Percentiles rank a stretch among this genome's conserved stretches.
phyloP scores from a whole-genome alignment of 1,139 yeast species.

The Pichia norvegensis region DNA sequence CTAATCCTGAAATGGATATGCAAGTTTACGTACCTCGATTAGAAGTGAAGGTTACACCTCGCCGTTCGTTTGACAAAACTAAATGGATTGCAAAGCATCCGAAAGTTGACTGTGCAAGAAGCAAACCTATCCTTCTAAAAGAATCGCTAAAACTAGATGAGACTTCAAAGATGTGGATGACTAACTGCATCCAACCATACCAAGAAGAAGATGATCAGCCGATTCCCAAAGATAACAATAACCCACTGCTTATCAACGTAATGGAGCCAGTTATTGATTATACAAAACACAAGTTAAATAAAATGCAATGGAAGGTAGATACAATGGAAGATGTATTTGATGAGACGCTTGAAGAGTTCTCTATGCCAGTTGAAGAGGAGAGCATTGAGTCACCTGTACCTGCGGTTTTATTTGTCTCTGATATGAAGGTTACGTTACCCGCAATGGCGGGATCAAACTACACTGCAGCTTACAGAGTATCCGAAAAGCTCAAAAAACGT shows the following conservation, averaged over 20 bases:
- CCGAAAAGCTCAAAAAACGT: too few species aligned
- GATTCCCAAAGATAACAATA: too few species aligned
- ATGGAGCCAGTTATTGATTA: neutral
- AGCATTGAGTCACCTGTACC: neutral
- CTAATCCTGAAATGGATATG: neutral
- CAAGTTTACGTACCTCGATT: neutral
- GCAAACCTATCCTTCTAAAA: neutral
- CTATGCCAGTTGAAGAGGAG: neutral
- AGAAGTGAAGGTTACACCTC: too few species aligned
- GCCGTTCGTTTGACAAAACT: neutral
- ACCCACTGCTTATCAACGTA: neutral
- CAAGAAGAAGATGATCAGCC: neutral
- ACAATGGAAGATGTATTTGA: neutral
- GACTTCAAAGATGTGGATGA: neutral
- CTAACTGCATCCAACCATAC: neutral
- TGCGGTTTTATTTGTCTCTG: neutral
- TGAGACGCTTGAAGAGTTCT: neutral
- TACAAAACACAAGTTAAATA: neutral
- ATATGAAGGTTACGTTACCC: neutral
- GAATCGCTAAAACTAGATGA: neutral
- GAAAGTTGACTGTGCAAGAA: too few species aligned
- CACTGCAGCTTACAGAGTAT: neutral
- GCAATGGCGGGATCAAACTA: neutral
- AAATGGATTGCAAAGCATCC: neutral
- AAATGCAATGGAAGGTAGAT: neutral